These are phyloP conservation scores for Taiwanofungus camphoratus DNA, from an alignment of 1,284 basidiomycete species.

Conservation along the genomic window DNA sequence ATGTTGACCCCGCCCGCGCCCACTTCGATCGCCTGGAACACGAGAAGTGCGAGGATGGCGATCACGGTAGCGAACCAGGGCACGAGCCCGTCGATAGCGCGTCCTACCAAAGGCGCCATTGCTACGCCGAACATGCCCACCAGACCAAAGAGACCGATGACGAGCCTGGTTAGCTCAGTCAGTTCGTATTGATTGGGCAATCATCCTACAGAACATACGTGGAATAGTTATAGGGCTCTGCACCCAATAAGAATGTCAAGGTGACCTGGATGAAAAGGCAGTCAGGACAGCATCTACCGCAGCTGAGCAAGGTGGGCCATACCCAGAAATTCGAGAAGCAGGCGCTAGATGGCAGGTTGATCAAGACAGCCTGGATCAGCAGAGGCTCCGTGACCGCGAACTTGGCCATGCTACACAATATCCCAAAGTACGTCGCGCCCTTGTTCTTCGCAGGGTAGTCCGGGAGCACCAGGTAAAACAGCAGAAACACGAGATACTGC, in stretches of 20 bases:
- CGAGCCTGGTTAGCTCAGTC: slow-evolving; percentile 25
- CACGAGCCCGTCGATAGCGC: slow-evolving; percentile 42
- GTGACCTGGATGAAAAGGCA: slow-evolving; percentile 33
- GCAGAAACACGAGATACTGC: slow-evolving; percentile 30
- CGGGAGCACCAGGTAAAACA: slow-evolving; percentile 41
- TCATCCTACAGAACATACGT: slow-evolving; percentile 24
- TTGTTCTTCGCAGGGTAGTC: slow-evolving; percentile 45
- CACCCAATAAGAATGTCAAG: slow-evolving; percentile 47
- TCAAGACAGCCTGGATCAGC: slow-evolving; percentile 42
- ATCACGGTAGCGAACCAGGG: slow-evolving; percentile 45
- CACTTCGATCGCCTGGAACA: slow-evolving; percentile 36
- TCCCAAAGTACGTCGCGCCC: slow-evolving; percentile 37
- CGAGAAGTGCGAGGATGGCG: slow-evolving; percentile 29
- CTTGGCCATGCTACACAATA: slow-evolving; percentile 42
- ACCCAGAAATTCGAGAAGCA: slow-evolving; percentile 41
- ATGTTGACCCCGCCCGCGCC: slow-evolving; percentile 41
- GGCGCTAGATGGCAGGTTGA: slow-evolving; percentile 36
- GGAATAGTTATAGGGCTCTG: slow-evolving; percentile 41
- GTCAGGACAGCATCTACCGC: background rate
- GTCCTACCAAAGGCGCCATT: slow-evolving; percentile 44
- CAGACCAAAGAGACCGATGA: slow-evolving; percentile 51
- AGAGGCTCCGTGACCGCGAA: slow-evolving; percentile 45
- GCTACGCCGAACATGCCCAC: slow-evolving; percentile 43
- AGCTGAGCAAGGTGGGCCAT: background rate
- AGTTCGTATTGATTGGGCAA: background rate